phyloP scores from a whole-genome alignment of 768 basidiomycete genomes.

The Hypsizygus marmoreus region DNA sequence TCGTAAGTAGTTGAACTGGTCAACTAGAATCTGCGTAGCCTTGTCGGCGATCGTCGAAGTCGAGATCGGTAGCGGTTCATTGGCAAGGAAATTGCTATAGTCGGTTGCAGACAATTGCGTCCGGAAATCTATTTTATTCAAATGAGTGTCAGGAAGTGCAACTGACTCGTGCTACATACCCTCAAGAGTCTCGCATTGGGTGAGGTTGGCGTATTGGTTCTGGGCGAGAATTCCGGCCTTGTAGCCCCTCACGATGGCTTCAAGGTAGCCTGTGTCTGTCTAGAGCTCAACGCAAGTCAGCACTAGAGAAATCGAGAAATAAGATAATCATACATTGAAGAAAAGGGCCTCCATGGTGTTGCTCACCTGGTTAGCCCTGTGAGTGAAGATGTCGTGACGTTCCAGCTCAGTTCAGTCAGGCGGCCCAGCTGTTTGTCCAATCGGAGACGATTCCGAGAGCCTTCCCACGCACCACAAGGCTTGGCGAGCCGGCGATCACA shows the following conservation, averaged over 20 bases:
- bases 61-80: slow-evolving; percentile 90
- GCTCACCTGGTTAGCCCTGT: too few relatives aligned
- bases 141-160: not conserved
- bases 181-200: slow-evolving; percentile 97
- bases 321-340: slow-evolving; percentile 66
- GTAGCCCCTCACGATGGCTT: slow-evolving; percentile 88
- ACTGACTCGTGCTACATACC: slow-evolving; percentile 47
- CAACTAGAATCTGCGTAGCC: slow-evolving; percentile 92
- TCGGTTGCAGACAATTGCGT: slow-evolving; percentile 96
- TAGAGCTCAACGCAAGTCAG: slow-evolving; percentile 26
- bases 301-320: slow-evolving; percentile 5
- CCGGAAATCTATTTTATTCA: slow-evolving; percentile 69
- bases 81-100: slow-evolving; percentile 97
- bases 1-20: slow-evolving; percentile 95
- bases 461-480: too few relatives aligned
- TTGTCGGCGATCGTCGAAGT: slow-evolving; percentile 96
- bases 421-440: too few relatives aligned
- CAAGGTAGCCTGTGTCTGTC: slow-evolving; percentile 76
- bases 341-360: slow-evolving; percentile 86
- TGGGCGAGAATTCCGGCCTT: slow-evolving; percentile 90
- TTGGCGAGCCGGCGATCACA: too few relatives aligned
- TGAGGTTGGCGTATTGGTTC: slow-evolving; percentile 88
- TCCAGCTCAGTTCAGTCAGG: too few relatives aligned
- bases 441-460: too few relatives aligned
- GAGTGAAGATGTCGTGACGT: too few relatives aligned